A percentile compares a stretch with the other conserved stretches of the same genome.
These are phyloP conservation scores for Casuarina cunninghamiana DNA, from an alignment of 306 rosid species.

Conservation along the genomic window DNA sequence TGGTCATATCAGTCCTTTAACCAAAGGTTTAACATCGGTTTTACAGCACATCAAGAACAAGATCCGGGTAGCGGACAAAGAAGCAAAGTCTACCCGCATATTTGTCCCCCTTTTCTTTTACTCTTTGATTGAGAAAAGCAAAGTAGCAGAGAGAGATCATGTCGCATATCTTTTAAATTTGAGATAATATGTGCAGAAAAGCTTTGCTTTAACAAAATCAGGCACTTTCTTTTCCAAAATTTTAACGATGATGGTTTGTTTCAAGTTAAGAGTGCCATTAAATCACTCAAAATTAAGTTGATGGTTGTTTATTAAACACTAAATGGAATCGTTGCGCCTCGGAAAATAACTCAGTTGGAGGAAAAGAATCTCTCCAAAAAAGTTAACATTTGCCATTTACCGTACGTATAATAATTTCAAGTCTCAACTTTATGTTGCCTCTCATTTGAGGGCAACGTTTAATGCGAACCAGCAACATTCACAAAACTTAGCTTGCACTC, in stretches of 20 bases:
- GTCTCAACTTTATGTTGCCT: background rate
- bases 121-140: slow-evolving; percentile 19
- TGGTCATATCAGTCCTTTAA: slow-evolving; percentile 1
- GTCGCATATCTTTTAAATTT: slow-evolving; percentile 25
- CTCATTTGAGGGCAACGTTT: slow-evolving; percentile 1
- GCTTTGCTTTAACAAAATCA: background rate
- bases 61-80: slow-evolving; percentile 27
- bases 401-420: background rate
- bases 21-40: slow-evolving; percentile 7
- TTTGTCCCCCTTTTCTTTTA: background rate
- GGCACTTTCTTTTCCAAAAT: background rate
- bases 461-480: background rate
- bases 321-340: background rate
- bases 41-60: background rate
- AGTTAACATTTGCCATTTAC: background rate
- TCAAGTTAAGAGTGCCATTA: slow-evolving; percentile 6
- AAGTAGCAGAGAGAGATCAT: slow-evolving; percentile 20
- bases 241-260: background rate
- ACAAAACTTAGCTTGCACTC: background rate
- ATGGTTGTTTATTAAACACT: background rate
- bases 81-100: slow-evolving; percentile 14
- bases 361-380: background rate
- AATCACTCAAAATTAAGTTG: background rate
- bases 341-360: background rate
- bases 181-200: slow-evolving; percentile 6